Conservation (phyloP, 1,139 yeast species). For the Candida albicans region DNA sequence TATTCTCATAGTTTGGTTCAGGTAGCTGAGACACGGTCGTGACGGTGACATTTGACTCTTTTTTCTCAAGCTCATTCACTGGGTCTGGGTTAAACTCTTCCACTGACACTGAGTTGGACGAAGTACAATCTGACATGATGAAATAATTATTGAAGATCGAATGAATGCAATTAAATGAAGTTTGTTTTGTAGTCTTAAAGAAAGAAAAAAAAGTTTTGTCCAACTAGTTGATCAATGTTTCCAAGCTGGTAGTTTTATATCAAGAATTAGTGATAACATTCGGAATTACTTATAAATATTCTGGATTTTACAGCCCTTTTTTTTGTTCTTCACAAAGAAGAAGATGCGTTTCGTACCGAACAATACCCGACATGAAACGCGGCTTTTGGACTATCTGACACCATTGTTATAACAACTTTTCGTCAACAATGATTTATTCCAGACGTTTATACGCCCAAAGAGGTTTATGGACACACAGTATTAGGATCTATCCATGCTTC, state of each 20-base stretch:
- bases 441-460: no score
- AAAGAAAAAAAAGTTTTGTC: neutral
- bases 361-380: no score
- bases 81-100: conserved; percentile 46
- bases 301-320: no score
- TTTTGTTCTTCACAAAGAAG: no score
- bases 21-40: neutral
- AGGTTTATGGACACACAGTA: no score
- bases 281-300: neutral
- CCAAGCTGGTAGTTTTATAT: neutral
- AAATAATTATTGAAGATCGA: neutral
- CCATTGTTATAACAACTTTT: no score
- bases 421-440: no score
- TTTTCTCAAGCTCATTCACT: neutral
- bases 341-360: no score
- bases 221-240: neutral
- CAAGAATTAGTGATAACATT: neutral
- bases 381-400: no score
- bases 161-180: neutral
- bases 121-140: conserved; percentile 9
- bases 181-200: neutral
- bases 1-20: conserved; percentile 19
- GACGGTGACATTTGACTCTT: neutral
- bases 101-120: conserved; percentile 62
- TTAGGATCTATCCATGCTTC: no score